Evolutionary conservation across 2,329 filamentous ascomycete genomes (phyloP), one percentile per base, ranked within the genome.

Genomic region (Gyromitra esculenta): DNA sequence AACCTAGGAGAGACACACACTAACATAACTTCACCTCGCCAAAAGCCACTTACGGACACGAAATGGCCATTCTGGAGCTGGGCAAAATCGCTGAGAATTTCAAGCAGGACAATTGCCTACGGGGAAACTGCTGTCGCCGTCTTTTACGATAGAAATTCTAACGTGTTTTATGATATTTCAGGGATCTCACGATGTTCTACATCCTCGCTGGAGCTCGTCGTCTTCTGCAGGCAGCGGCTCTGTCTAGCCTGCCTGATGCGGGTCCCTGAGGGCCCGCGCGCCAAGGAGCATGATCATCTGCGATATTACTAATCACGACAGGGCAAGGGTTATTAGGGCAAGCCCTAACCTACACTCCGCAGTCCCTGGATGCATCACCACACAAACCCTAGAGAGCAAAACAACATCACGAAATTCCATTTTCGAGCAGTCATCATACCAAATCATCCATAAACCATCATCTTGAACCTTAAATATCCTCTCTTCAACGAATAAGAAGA

Each of bases 401-500:
- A 71, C 39, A 48, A 39, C 31, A 69, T 71, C 31, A 25, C 18
- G 66, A 15, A 71, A 71, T 59, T 71, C 50, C 52, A 2, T 41
- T 31, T 39, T 6, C 39, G 5, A 59, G 31, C n/a, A 65, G 59
- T 63, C 72, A 68, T 15, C 60, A 68, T 45, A 72, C 54, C 60
- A 43, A 50, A 39, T 31, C 66, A 66, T 41, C 62, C 60, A 75
- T 57, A 72, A 62, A 60, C 57, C 72, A 45, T 43, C 50, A 70
- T 76, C 75, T 79, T 79, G 77, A 60, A 79, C 94, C 94, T 97
- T 94, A 97, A 97, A 97, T 86, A 97, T 92, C 94, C 94, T 96
- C 90, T 92, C 93, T 96, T 96, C 93, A 93, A 84, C 82, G 87
- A 69, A 78, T 79, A 96, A 96, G 93, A 93, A 96, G 92, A 93